A percentile compares a stretch with the other conserved stretches of the same genome.
Evolutionary conservation across 2,329 filamentous ascomycete genomes (phyloP).

Genomic region (Colletotrichum sp.): DNA sequence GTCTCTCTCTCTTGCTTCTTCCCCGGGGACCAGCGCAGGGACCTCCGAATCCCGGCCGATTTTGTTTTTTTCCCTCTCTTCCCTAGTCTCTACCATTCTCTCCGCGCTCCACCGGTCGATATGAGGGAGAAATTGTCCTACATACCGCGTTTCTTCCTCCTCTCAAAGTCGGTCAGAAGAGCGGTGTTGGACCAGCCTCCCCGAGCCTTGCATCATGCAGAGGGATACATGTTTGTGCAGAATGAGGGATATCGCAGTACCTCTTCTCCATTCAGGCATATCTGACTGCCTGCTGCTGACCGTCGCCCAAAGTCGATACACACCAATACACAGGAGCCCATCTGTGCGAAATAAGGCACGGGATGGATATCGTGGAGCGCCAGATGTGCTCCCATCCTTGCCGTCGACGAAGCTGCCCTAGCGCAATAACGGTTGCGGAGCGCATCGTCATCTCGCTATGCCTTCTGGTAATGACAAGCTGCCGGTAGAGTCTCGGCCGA

Average conservation of each 20-base stretch:
- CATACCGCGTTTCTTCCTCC: background rate
- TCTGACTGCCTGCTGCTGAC: constrained; percentile 13
- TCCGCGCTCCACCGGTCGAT: constrained; percentile 5
- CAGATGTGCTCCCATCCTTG: constrained; percentile 5
- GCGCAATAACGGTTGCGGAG: constrained; percentile 13
- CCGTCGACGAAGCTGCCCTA: background rate
- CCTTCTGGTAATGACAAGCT: background rate
- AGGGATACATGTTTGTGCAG: background rate
- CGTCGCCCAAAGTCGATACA: background rate
- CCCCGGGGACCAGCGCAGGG: constrained; percentile 12
- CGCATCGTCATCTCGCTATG: constrained; percentile 10
- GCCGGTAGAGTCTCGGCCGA: constrained; percentile 13
- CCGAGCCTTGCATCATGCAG: constrained; percentile 12
- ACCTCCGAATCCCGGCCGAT: constrained; percentile 15
- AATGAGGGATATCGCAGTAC: background rate
- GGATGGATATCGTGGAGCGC: background rate
- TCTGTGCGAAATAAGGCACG: constrained; percentile 8
- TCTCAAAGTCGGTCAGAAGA: constrained; percentile 11
- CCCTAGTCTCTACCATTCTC: background rate
- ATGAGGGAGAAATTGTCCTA: constrained; percentile 1
- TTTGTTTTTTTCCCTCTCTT: background rate
- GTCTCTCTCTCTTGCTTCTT: background rate
- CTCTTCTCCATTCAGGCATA: constrained; percentile 10
- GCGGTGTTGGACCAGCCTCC: constrained; percentile 1
- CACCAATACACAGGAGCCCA: background rate